Conservation (phyloP, 169 alveolate genomes). For the Plasmodium reichenowi region DNA sequence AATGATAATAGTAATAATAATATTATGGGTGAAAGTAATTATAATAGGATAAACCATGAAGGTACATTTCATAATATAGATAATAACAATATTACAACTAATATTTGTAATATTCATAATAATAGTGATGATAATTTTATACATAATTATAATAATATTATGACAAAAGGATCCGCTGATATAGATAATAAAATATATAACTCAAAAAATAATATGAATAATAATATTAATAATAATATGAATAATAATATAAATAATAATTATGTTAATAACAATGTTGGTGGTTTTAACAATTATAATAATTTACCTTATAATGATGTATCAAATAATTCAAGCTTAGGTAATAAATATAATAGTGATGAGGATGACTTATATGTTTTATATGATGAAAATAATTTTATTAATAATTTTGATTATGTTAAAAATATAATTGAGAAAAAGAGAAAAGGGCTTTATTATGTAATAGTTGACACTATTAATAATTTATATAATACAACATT, state of each 20-base stretch:
- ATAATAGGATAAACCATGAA: neutral
- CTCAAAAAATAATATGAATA: neutral
- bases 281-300: neutral
- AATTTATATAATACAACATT: slow-evolving; percentile 14
- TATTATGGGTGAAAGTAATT: neutral
- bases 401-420: neutral
- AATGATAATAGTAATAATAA: neutral
- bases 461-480: slow-evolving; percentile 16
- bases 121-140: neutral
- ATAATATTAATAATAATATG: neutral
- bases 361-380: neutral
- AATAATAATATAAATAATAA: slow-evolving; percentile 14
- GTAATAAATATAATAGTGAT: neutral
- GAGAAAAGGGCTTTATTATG: slow-evolving; percentile 18
- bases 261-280: neutral
- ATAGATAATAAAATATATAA: too few relatives aligned
- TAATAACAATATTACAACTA: neutral
- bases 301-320: neutral
- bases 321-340: neutral
- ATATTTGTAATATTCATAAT: neutral
- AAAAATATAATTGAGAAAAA: neutral
- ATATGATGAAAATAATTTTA: neutral
- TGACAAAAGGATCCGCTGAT: too few relatives aligned
- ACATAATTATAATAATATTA: neutral
- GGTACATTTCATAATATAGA: neutral